Percentiles rank a stretch among this genome's conserved stretches.
phyloP scores from a whole-genome alignment of 768 basidiomycete genomes.

The Tulasnella sp. region DNA sequence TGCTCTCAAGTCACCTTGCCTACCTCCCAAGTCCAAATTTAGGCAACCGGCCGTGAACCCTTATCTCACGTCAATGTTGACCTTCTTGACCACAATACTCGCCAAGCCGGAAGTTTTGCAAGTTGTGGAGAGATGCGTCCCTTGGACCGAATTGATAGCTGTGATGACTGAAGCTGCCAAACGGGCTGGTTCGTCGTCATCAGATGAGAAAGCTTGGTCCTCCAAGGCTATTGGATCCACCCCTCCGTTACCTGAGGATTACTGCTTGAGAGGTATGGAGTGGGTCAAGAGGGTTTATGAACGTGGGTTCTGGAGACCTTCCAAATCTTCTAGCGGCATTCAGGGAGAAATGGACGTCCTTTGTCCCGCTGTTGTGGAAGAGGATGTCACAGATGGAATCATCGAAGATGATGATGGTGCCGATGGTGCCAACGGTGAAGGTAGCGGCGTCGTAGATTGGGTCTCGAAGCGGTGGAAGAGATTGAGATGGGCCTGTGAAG shows the following conservation, averaged over 20 bases:
- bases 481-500: constrained; percentile 53
- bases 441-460: constrained; percentile 28
- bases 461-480: constrained; percentile 60
- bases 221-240: constrained; percentile 47
- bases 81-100: constrained; percentile 70
- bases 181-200: not conserved
- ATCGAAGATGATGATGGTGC: constrained; percentile 63
- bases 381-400: constrained; percentile 52
- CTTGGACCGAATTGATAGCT: constrained; percentile 62
- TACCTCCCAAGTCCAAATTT: constrained; percentile 43
- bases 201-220: constrained; percentile 25
- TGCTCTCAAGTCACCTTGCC: constrained; percentile 50
- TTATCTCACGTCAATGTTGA: constrained; percentile 74
- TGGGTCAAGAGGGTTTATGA: constrained; percentile 90
- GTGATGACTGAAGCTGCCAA: constrained; percentile 40
- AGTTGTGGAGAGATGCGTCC: constrained; percentile 62
- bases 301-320: constrained; percentile 83
- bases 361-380: constrained; percentile 25
- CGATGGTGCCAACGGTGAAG: constrained; percentile 26
- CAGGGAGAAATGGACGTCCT: constrained; percentile 65
- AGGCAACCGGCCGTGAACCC: constrained; percentile 56
- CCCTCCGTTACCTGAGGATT: constrained; percentile 83
- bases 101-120: constrained; percentile 49
- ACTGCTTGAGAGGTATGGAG: constrained; percentile 91
- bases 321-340: constrained; percentile 19